Conservation (phyloP, 73 alveolate genomes). For the Blepharisma japonicum region DNA sequence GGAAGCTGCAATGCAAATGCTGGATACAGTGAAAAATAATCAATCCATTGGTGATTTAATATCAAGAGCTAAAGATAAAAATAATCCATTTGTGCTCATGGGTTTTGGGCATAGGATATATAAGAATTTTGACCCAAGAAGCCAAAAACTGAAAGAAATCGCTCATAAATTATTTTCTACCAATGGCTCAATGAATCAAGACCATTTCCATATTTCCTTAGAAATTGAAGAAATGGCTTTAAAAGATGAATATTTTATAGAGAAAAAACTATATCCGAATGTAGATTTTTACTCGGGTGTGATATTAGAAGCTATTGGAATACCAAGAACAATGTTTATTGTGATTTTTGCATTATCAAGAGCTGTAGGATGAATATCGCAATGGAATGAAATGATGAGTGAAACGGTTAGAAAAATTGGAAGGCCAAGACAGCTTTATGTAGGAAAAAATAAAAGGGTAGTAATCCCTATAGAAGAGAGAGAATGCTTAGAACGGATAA, state of each 20-base stretch:
- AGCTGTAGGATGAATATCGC: slow-evolving; percentile 91
- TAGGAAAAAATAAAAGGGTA: slow-evolving; percentile 46
- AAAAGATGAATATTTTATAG: slow-evolving; percentile 79
- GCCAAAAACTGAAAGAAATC: slow-evolving; percentile 50
- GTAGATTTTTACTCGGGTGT: slow-evolving; percentile 88
- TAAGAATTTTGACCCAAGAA: slow-evolving; percentile 81
- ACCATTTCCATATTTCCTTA: slow-evolving; percentile 26
- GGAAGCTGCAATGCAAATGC: slow-evolving; percentile 87
- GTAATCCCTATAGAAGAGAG: slow-evolving; percentile 53
- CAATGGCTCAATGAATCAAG: slow-evolving; percentile 38
- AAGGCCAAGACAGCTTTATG: slow-evolving; percentile 85
- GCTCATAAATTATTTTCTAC: slow-evolving; percentile 42
- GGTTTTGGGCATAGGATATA: slow-evolving; percentile 98
- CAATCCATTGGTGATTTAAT: slow-evolving; percentile 64
- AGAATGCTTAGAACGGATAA: background rate
- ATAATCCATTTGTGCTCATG: slow-evolving; percentile 81
- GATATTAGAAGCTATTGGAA: slow-evolving; percentile 84
- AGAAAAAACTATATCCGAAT: slow-evolving; percentile 91
- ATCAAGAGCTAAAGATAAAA: slow-evolving; percentile 70
- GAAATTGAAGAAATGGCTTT: slow-evolving; percentile 80
- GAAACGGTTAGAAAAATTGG: slow-evolving; percentile 69
- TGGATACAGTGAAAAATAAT: slow-evolving; percentile 60
- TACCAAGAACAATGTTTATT: slow-evolving; percentile 92
- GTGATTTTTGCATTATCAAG: slow-evolving; percentile 93
- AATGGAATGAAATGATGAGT: slow-evolving; percentile 94